Percentiles rank a stretch among this genome's conserved stretches.
Conservation (phyloP, 164 flowering plant species). For the Stephania cephalantha region DNA sequence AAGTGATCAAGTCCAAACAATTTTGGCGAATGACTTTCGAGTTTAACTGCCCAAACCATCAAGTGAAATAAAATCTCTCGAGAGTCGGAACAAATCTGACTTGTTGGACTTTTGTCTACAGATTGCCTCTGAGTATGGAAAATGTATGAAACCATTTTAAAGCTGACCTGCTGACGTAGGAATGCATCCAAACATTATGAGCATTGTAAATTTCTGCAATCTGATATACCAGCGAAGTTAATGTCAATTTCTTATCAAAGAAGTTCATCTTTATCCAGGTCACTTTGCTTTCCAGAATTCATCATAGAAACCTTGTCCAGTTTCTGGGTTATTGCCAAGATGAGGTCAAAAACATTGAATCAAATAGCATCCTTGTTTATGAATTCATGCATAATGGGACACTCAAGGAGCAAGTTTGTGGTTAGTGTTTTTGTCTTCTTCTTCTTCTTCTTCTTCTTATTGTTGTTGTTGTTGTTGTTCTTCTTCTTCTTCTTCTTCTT, state of each 20-base stretch:
- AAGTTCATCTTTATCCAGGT: conserved; percentile 41
- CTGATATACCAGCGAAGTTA: neutral
- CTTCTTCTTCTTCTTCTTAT: too few relatives aligned
- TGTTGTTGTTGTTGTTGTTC: too few relatives aligned
- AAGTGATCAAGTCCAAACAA: neutral
- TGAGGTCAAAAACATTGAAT: conserved; percentile 73
- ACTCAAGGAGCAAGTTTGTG: conserved; percentile 93
- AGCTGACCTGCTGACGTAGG: neutral
- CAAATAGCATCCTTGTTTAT: conserved; percentile 76
- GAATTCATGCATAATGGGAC: conserved; percentile 99
- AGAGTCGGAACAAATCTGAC: neutral
- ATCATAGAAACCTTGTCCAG: conserved; percentile 91
- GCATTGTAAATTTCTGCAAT: neutral
- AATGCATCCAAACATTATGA: neutral
- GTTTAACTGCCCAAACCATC: neutral
- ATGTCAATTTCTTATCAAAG: neutral
- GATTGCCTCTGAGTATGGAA: neutral
- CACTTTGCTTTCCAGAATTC: conserved; percentile 91
- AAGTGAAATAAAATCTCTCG: neutral
- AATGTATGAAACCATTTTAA: neutral
- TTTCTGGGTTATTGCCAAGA: conserved; percentile 97
- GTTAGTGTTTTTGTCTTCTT: conserved; percentile 25
- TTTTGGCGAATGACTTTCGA: neutral
- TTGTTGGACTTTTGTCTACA: neutral
- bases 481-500: neutral